Evolutionary conservation across 495 filamentous ascomycete genomes (phyloP).

Genomic region (Astrothelium subdiscretum): DNA sequence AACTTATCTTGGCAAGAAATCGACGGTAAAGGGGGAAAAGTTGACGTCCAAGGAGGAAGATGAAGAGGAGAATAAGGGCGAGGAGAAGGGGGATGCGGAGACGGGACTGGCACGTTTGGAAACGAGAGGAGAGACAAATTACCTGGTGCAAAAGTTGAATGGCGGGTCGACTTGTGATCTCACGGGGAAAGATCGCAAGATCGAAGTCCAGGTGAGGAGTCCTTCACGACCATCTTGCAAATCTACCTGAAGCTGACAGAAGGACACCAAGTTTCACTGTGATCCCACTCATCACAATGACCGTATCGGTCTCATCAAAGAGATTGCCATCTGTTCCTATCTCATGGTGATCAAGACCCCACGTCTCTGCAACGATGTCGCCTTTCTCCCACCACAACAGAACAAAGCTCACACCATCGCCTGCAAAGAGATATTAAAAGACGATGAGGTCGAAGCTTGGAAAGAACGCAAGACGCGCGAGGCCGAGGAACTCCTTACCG

Average conservation of each 20-base stretch:
- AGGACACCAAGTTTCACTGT: constrained; percentile 64
- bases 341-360: constrained; percentile 92
- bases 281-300: constrained; percentile 61
- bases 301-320: constrained; percentile 93
- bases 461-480: constrained; percentile 26
- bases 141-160: constrained; percentile 76
- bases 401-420: constrained; percentile 66
- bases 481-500: constrained; percentile 28
- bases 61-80: constrained; percentile 24
- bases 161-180: constrained; percentile 88
- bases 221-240: neutral
- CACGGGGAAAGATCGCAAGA: constrained; percentile 69
- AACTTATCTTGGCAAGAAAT: constrained; percentile 31
- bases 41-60: constrained; percentile 27
- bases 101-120: constrained; percentile 23
- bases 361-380: constrained; percentile 81
- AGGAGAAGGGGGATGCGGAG: constrained; percentile 9
- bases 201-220: constrained; percentile 60
- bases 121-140: constrained; percentile 67
- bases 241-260: neutral
- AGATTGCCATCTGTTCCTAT: constrained; percentile 85
- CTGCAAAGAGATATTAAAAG: constrained; percentile 59
- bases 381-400: constrained; percentile 78
- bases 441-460: constrained; percentile 48
- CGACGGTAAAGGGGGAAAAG: constrained; percentile 21